Percentiles rank a stretch among this genome's conserved stretches.
phyloP scores from a whole-genome alignment of 2,329 filamentous ascomycete species.

The Zymoseptoria ardabiliae region DNA sequence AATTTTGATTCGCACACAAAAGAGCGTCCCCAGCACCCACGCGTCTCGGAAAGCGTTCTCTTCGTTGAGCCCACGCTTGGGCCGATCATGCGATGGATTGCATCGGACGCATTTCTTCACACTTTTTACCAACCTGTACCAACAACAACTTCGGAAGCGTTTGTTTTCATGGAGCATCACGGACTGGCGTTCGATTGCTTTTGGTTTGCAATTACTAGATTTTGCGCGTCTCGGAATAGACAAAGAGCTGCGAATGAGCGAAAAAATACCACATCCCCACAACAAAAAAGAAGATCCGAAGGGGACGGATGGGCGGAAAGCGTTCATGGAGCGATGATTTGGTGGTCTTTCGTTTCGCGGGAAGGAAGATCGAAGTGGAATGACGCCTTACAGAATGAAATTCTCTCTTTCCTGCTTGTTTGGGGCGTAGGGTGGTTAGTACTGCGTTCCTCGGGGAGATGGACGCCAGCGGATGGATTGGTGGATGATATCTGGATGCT shows the following conservation, averaged over 20 bases:
- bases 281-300: neutral
- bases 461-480: neutral
- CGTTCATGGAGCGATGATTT: neutral
- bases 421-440: neutral
- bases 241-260: slow-evolving; percentile 6
- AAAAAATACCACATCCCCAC: neutral
- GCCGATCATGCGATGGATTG: neutral
- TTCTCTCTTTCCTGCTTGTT: neutral
- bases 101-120: neutral
- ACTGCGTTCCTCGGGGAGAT: neutral
- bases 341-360: neutral
- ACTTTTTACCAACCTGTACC: slow-evolving; percentile 9
- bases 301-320: neutral
- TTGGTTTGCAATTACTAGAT: neutral
- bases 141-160: slow-evolving; percentile 16
- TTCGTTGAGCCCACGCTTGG: slow-evolving; percentile 29
- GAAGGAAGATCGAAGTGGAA: neutral
- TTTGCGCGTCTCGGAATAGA: slow-evolving; percentile 11
- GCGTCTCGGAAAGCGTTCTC: slow-evolving; percentile 22
- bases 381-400: neutral
- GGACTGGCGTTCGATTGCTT: slow-evolving; percentile 10
- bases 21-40: slow-evolving; percentile 3
- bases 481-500: neutral
- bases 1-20: slow-evolving; percentile 4
- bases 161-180: slow-evolving; percentile 9